A percentile compares a stretch with the other conserved stretches of the same genome.
Conservation (phyloP, 441 rosid species). For the Gossypium davidsonii region DNA sequence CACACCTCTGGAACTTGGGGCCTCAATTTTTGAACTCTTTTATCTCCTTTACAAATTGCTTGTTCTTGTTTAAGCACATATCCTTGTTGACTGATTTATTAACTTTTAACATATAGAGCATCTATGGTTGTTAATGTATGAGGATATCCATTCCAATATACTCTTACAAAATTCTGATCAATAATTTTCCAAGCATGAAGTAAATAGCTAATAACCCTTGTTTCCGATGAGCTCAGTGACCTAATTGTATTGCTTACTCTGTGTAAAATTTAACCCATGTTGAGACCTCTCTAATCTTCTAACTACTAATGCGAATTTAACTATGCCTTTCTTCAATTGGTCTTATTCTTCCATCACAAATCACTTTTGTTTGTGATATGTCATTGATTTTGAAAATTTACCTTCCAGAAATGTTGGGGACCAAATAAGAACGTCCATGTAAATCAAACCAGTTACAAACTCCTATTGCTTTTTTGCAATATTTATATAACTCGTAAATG, state of each 20-base stretch:
- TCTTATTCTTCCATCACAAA: background rate
- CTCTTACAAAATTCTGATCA: background rate
- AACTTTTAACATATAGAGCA: slow-evolving; percentile 1
- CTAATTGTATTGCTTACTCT: background rate
- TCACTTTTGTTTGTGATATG: background rate
- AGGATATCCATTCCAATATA: background rate
- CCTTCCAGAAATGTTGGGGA: background rate
- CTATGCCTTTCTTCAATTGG: background rate
- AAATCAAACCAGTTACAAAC: background rate
- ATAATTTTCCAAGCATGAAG: background rate
- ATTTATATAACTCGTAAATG: background rate
- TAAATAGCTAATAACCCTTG: background rate
- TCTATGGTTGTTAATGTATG: background rate
- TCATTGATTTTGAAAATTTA: background rate
- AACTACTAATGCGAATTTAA: background rate
- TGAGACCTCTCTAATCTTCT: background rate
- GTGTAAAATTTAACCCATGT: background rate
- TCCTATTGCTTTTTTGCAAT: background rate
- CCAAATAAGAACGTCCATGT: background rate
- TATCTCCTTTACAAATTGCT: background rate
- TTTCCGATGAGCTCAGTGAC: background rate
- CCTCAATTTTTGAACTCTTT: background rate
- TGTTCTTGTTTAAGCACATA: background rate
- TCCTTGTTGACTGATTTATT: background rate
- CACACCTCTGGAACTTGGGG: background rate